Base-by-base conservation (phyloP, 2,329 filamentous ascomycete species). In the Metarhizium guizhouense region DNA sequence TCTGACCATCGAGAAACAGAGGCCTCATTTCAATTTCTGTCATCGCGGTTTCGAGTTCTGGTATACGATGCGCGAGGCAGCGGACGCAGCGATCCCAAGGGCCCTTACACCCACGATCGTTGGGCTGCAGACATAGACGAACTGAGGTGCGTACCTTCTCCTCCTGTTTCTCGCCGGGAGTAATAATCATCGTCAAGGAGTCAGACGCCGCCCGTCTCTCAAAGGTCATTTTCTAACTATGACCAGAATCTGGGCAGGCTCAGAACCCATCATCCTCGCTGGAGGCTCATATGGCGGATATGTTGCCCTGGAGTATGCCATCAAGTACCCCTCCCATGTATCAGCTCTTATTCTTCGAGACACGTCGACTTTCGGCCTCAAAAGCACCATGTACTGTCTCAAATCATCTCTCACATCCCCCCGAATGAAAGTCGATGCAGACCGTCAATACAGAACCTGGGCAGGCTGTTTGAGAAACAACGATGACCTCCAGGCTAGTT, bases 71-170 rank as follows among this genome's bases (percentile, higher is more conserved):
- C 59, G 11, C 54, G 62, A 34, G 63, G 63, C 10, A 65, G 63
- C n/a, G 63, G 63, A 11, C 43, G 49, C 2, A 65, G 63, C 49
- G 63, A 64, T 32, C 6, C 52, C 20, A 61, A 63, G 42, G 54
- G 55, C 2, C 64, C 64, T 3, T 61, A 59, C 42, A 65, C 61
- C 14, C 57, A 65, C 54, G 58, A 61, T 13, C 60, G 59, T 8
- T 64, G 63, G 63, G 56, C 62, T 10, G 53, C 62, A 6, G 63
- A 65, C 20, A 38, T 65, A 5, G 63, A 65, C 18, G 63, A 65
- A 36, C 51, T 65, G 10, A 60, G 63, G 63, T 63, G 48, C 20
- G 43, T 25, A 14, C 4, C 13, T 5, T 40, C 38, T 11, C 42
- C 18, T 7, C 7, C 10, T 34, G 32, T 34, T 34, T 34, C 25